Evolutionary conservation across 306 rosid genomes (phyloP), one percentile per base, ranked within the genome.

Genomic region (Dicorynia guianensis): DNA sequence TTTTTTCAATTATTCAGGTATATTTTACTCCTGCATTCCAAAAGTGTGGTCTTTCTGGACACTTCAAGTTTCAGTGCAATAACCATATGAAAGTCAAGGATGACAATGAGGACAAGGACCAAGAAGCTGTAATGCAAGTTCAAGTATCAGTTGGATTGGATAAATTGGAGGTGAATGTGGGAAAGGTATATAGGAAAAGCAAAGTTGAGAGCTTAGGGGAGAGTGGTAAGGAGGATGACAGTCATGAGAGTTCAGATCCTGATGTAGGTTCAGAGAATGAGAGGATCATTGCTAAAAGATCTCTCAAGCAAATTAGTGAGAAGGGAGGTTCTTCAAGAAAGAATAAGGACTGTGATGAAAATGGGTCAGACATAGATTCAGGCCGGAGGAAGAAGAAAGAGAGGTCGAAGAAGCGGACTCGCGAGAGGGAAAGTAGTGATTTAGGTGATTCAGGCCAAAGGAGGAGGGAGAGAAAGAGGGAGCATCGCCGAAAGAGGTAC

Each of bases 21-120:
- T n/a, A n/a, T n/a, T n/a, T n/a, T n/a, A n/a, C n/a, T n/a, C n/a
- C 1, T 93, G 98, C 90, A 93, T n/a, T n/a, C n/a, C n/a, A 91
- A 88, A 93, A 82, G 78, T 93, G 97, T 59, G 96, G 96, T 17
- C 96, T 93, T 80, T n/a, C n/a, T 97, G 98, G 54, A 97, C n/a
- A 93, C 69, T 93, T 93, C 65, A 91, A 72, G 67, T 93, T 88
- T 78, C 98, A 93, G 76, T 93, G 98, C 77, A 88, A 93, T 89
- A 93, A 93, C 78, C 86, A 86, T 79, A 81, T 93, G 69, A 93
- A 93, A 78, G 54, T 85, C 42, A 93, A 84, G 89, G 94, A 90
- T 67, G 93, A 85, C 3, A 76, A 33, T 36, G 89, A 79, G 75
- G 97, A 87, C 80, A 93, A 87, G 84, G 96, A 89, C 69, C 59